Percentiles rank a stretch among this genome's conserved stretches.
phyloP scores from a whole-genome alignment of 306 rosid species.

The Rubus idaeus region DNA sequence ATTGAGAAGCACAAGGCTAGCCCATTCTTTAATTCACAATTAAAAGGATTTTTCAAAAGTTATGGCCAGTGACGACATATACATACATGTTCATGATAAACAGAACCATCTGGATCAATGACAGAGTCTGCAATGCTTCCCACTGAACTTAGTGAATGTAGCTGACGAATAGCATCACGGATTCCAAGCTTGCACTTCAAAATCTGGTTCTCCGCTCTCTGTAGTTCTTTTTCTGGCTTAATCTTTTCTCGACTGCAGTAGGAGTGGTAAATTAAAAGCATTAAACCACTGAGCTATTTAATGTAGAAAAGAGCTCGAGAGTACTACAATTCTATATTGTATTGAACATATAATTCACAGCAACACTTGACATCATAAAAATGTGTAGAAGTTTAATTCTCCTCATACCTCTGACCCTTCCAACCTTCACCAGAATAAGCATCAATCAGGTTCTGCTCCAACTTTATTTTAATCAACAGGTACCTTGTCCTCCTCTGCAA shows the following conservation, averaged over 20 bases:
- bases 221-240: slow-evolving; percentile 82
- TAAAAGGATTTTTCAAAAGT: neutral
- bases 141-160: slow-evolving; percentile 70
- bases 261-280: slow-evolving; percentile 16
- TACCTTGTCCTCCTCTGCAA: slow-evolving; percentile 80
- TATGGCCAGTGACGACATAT: slow-evolving; percentile 7
- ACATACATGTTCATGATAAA: slow-evolving; percentile 70
- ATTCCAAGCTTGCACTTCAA: slow-evolving; percentile 78
- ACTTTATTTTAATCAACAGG: slow-evolving; percentile 71
- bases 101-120: slow-evolving; percentile 76
- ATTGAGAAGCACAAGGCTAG: neutral
- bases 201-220: slow-evolving; percentile 81
- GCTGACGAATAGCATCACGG: slow-evolving; percentile 70
- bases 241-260: slow-evolving; percentile 81
- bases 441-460: slow-evolving; percentile 93
- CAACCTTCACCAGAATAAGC: slow-evolving; percentile 95
- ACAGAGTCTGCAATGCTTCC: slow-evolving; percentile 77
- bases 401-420: slow-evolving; percentile 86
- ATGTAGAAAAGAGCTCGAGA: slow-evolving; percentile 14
- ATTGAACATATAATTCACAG: neutral
- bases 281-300: slow-evolving; percentile 17
- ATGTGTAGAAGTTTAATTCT: neutral
- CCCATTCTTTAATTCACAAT: neutral
- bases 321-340: neutral
- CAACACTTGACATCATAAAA: neutral